A percentile compares a stretch with the other conserved stretches of the same genome.
Conservation (phyloP, 305 asterid genomes). For the Ilex paraguariensis region DNA sequence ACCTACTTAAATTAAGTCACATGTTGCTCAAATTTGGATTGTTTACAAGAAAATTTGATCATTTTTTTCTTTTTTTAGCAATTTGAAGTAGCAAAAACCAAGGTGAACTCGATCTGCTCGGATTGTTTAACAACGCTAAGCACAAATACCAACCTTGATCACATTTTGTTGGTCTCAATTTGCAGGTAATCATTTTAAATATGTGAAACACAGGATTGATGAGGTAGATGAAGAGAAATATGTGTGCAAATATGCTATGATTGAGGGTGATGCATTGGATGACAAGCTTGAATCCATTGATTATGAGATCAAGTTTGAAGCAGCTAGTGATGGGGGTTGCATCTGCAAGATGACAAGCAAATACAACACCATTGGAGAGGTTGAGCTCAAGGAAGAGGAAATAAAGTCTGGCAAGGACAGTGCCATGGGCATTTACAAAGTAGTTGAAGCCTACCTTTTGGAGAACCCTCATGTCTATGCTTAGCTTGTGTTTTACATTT, state of each 20-base stretch:
- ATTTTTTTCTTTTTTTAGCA: too few relatives aligned
- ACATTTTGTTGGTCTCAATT: too few relatives aligned
- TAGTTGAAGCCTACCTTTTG: conserved; percentile 38
- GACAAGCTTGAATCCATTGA: conserved; percentile 37
- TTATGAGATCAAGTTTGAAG: conserved; percentile 38
- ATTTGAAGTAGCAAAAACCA: too few relatives aligned
- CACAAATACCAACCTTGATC: too few relatives aligned
- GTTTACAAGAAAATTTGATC: too few relatives aligned
- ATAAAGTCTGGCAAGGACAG: conserved; percentile 40
- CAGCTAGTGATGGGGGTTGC: conserved; percentile 25
- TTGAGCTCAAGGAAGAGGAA: conserved; percentile 37
- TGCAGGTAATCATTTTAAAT: conserved; percentile 33
- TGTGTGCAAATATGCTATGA: conserved; percentile 42
- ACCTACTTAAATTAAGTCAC: too few relatives aligned
- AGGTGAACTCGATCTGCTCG: too few relatives aligned
- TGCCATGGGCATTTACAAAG: conserved; percentile 41
- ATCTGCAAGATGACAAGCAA: conserved; percentile 42
- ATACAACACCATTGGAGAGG: conserved; percentile 25
- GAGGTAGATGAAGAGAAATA: conserved; percentile 33
- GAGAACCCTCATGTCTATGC: conserved; percentile 40
- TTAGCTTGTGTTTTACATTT: conserved; percentile 7
- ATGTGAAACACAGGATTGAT: conserved; percentile 36
- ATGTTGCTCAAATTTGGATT: too few relatives aligned
- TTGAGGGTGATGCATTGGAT: conserved; percentile 41
- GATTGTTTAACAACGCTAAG: too few relatives aligned